Base-by-base conservation (phyloP, 805 yeast genomes). In the Teunomyces tritomae region DNA sequence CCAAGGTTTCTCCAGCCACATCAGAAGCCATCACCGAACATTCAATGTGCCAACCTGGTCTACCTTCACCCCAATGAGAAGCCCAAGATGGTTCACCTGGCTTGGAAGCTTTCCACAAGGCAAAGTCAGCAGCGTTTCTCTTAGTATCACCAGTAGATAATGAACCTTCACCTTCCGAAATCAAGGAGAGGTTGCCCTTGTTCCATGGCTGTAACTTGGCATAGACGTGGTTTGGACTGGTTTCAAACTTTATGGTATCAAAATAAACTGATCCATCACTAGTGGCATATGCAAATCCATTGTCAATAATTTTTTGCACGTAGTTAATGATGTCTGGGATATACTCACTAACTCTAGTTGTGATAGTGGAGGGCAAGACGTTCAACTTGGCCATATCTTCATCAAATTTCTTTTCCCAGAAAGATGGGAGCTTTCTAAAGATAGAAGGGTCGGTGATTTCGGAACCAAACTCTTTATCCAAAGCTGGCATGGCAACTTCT, bases 11-110 rank as follows among this genome's bases (percentile, higher is more conserved):
- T 4, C 98, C 98, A 33, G 87, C 77, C 41, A 91, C 78, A 56
- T 90, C 96, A 45, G 90, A 79, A 1, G 98, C 98, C 99, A 94
- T 94, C 16, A 94, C 99, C 7, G 97, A 90, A 78, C 99, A 94
- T 71, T 94, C 99, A 65, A 94, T 94, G 66, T 94, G 99, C 99
- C 99, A 94, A 3, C 99, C 99, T 10, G 99, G 99, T 66, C 99
- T 85, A 45, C 99, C 99, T 49, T 76, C 76, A 24, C 99, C 99
- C 98, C 98, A 94, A 26, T 92, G 91, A 2, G 97, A 89, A 5
- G 77, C 80, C 98, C 98, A 94, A 42, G 83, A 79, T 20, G 99
- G 99, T 71, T 94, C 99, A 58, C 99, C 99, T 6, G 96, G 92
- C 64, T 94, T 94, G 6, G 96, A 87, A 0, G 91, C 82, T 65